Evolutionary conservation across 805 yeast species (phyloP).

Genomic region (Kazachstania taianensis): DNA sequence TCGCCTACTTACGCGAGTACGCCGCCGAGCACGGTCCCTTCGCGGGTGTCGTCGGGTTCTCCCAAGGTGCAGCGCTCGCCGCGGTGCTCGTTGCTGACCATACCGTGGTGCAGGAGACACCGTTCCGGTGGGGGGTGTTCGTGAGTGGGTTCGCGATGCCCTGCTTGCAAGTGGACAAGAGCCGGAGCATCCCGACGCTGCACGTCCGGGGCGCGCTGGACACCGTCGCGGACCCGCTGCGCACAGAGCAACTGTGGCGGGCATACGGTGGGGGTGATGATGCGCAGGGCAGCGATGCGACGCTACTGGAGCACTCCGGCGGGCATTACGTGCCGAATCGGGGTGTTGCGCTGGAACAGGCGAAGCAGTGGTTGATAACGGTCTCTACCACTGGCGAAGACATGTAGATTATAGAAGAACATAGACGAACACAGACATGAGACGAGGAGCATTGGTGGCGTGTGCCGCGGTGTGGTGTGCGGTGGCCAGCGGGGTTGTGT

Average conservation of each 20-base stretch:
- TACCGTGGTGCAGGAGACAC: too few species aligned
- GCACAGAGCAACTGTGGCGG: conserved; percentile 49
- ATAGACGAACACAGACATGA: too few species aligned
- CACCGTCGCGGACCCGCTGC: conserved; percentile 69
- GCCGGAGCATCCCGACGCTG: conserved; percentile 48
- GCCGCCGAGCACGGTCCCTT: conserved; percentile 59
- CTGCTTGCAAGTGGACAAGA: too few species aligned
- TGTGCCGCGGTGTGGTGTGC: conserved; percentile 85
- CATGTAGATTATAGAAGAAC: too few species aligned
- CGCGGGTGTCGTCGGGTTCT: conserved; percentile 79
- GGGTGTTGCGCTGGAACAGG: conserved; percentile 34
- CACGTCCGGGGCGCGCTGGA: conserved; percentile 87
- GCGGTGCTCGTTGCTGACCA: too few species aligned
- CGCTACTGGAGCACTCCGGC: conserved; percentile 71
- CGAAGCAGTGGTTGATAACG: conserved; percentile 26
- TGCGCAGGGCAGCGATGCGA: conserved; percentile 37
- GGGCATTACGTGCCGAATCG: conserved; percentile 94
- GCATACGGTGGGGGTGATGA: too few species aligned
- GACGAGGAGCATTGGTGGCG: too few species aligned
- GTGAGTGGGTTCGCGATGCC: too few species aligned
- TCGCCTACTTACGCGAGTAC: conserved; percentile 35
- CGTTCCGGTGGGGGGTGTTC: too few species aligned
- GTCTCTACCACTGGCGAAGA: too few species aligned
- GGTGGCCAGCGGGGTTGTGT: conserved; percentile 84
- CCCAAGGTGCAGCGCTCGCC: conserved; percentile 90